These are phyloP conservation scores for Clathrospora elynae DNA, from an alignment of 2,329 filamentous ascomycete species.

Conservation along the genomic window DNA sequence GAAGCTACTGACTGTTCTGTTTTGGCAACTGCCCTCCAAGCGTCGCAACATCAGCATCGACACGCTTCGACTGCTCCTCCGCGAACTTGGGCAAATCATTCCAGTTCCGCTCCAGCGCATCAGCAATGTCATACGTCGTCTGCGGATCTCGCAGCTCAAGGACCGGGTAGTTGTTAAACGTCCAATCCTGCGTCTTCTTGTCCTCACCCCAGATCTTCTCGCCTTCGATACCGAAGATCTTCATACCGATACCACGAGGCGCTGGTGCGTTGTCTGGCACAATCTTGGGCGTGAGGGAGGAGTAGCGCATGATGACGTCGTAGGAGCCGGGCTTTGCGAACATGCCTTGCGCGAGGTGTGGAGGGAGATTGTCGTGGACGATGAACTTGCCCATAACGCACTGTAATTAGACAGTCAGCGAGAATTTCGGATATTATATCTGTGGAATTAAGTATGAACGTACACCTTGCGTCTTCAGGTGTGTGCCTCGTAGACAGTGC, in stretches of 20 bases:
- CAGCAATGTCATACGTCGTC: conserved; percentile 52
- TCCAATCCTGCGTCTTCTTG: conserved; percentile 52
- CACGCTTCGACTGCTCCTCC: conserved; percentile 50
- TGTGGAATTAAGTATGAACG: too few relatives aligned
- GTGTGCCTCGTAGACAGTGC: conserved; percentile 47
- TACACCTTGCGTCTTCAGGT: conserved; percentile 56
- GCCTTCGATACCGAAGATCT: conserved; percentile 56
- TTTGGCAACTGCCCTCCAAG: conserved; percentile 30
- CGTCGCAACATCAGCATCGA: conserved; percentile 44
- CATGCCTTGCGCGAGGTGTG: conserved; percentile 49
- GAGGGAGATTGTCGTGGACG: conserved; percentile 50
- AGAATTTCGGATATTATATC: background rate
- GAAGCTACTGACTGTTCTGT: conserved; percentile 26
- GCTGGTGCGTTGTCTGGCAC: conserved; percentile 45
- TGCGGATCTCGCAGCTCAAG: conserved; percentile 56
- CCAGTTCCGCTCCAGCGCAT: conserved; percentile 34
- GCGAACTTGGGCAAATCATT: conserved; percentile 31
- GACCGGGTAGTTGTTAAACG: conserved; percentile 56
- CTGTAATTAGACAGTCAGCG: background rate
- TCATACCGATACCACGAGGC: conserved; percentile 56
- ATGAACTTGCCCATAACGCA: conserved; percentile 55
- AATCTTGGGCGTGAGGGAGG: conserved; percentile 34
- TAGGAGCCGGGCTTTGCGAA: conserved; percentile 31
- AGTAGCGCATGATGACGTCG: conserved; percentile 39
- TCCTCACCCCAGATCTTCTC: conserved; percentile 39